Evolutionary conservation across 2,329 filamentous ascomycete genomes (phyloP).

Genomic region (Calonectria honghensis): DNA sequence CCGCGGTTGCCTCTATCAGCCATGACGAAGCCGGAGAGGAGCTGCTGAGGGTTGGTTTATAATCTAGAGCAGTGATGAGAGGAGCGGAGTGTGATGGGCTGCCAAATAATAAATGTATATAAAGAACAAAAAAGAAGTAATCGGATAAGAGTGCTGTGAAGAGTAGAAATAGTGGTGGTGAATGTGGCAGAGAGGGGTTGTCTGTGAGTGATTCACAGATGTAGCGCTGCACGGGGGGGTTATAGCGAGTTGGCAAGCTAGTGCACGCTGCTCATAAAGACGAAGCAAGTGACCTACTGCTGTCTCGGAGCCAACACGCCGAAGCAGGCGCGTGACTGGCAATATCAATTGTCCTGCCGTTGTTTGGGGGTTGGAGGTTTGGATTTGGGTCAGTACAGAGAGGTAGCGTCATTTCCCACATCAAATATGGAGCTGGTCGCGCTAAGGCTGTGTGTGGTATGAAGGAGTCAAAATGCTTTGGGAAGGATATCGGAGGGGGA

Average conservation of each 20-base stretch:
- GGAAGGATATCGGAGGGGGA: neutral
- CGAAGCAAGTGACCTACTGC: neutral
- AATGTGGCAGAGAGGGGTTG: neutral
- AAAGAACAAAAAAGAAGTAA: neutral
- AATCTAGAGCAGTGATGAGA: neutral
- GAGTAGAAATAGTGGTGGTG: neutral
- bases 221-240: neutral
- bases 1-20: conserved; percentile 56
- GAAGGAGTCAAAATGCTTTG: neutral
- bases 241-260: neutral
- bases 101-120: neutral
- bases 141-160: too few relatives aligned
- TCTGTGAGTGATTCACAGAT: neutral
- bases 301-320: neutral
- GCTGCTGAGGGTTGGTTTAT: neutral
- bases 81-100: neutral
- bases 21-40: conserved; percentile 45
- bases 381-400: neutral
- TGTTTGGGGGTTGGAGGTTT: neutral
- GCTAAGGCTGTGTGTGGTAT: neutral
- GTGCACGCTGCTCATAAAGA: neutral
- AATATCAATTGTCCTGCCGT: neutral
- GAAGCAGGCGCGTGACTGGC: neutral
- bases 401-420: neutral
- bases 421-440: conserved; percentile 3